These are phyloP conservation scores for Penicillium fuscoglaucum DNA, from an alignment of 2,329 filamentous ascomycete genomes.

Conservation along the genomic window DNA sequence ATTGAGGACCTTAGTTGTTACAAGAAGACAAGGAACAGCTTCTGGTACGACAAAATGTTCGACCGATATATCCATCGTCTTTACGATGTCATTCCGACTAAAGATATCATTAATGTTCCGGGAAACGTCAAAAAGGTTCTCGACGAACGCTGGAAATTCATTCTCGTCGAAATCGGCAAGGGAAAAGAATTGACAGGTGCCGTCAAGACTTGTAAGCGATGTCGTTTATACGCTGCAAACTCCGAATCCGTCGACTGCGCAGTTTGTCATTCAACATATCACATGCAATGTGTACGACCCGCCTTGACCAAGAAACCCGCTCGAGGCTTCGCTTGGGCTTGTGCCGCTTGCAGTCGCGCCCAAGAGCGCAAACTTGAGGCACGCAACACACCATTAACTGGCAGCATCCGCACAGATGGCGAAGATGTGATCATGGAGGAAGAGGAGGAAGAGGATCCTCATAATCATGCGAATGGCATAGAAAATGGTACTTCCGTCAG, in stretches of 20 bases:
- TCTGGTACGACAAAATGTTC: slow-evolving; percentile 97
- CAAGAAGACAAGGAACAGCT: slow-evolving; percentile 79
- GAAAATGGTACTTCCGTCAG: slow-evolving; percentile 62
- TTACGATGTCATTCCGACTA: slow-evolving; percentile 93
- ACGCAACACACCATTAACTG: slow-evolving; percentile 75
- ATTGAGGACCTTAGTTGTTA: slow-evolving; percentile 80
- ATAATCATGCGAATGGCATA: slow-evolving; percentile 52
- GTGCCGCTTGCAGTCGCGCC: slow-evolving; percentile 91
- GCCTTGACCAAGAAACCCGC: slow-evolving; percentile 93
- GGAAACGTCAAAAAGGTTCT: slow-evolving; percentile 92
- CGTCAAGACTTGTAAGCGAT: slow-evolving; percentile 94
- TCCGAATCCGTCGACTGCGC: slow-evolving; percentile 97
- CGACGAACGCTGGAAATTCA: slow-evolving; percentile 94
- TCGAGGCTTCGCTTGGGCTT: slow-evolving; percentile 96
- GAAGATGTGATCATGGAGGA: slow-evolving; percentile 66
- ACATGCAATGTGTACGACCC: slow-evolving; percentile 96
- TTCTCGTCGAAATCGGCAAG: slow-evolving; percentile 88
- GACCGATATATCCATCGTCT: slow-evolving; percentile 98
- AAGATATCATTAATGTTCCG: slow-evolving; percentile 92
- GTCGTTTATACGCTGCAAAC: slow-evolving; percentile 86
- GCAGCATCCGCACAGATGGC: slow-evolving; percentile 53
- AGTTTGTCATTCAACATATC: slow-evolving; percentile 90
- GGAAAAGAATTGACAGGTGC: slow-evolving; percentile 94
- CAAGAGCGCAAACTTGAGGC: slow-evolving; percentile 91
- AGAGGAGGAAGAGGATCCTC: slow-evolving; percentile 68